Base-by-base conservation (phyloP, 495 filamentous ascomycete species). In the Clohesyomyces aquaticus region DNA sequence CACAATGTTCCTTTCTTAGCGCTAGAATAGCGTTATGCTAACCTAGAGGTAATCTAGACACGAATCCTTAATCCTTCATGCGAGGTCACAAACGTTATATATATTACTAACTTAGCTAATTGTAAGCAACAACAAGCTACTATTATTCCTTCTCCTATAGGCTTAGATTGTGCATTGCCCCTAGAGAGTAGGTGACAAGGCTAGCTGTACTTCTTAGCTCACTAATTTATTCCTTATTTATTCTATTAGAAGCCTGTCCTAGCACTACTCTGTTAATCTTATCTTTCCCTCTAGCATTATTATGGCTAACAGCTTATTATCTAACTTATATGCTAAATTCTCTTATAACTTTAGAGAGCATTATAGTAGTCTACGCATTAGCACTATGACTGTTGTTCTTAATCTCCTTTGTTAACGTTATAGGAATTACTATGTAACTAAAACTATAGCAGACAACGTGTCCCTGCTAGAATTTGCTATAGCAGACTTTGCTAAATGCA, bases 81-180 rank as follows among this genome's bases (percentile, higher is more conserved):
- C 32, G 14, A 38, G 32, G 14, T 38, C 6, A 38, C 14, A 38
- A 38, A 38, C n/a, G n/a, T n/a, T n/a, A n/a, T n/a, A n/a, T n/a
- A n/a, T n/a, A n/a, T n/a, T n/a, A n/a, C n/a, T n/a, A n/a, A n/a
- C n/a, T n/a, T 6, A 38, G 32, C 32, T 6, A 38, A 38, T 38
- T 38, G 14, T 38, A 6, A 38, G 32, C 14, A 38, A 6, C 14
- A 38, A 6, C 14, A 38, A 38, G 32, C 32, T 38, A 38, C 32
- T 38, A 38, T 38, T 38, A 38, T 38, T 38, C 32, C 32, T 38
- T 38, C 32, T 38, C n/a, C n/a, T n/a, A n/a, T n/a, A n/a, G n/a
- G n/a, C 14, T 14, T 38, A 38, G 32, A 38, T 38, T 38, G 14
- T 38, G 32, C 14, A 38, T 6, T 14, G 32, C 32, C 32, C 14